phyloP scores from a whole-genome alignment of 2,329 filamentous ascomycete genomes.

The Penicillium sp. region DNA sequence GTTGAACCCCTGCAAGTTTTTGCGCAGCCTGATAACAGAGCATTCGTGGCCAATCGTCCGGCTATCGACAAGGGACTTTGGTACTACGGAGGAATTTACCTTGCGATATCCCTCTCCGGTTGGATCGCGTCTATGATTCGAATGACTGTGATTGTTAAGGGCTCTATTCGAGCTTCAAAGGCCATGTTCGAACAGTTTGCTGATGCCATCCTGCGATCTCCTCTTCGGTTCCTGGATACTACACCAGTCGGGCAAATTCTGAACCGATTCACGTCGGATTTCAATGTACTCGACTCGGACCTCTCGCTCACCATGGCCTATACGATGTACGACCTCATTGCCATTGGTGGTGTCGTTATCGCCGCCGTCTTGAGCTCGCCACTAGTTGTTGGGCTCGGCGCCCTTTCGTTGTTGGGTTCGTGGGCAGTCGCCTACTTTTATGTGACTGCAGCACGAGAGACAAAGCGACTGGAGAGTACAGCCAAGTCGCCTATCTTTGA shows the following conservation, averaged over 20 bases:
- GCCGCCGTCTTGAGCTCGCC: conserved; percentile 57
- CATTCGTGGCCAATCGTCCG: too few species aligned
- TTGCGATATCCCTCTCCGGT: conserved; percentile 31
- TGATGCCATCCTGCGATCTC: conserved; percentile 69
- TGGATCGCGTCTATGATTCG: conserved; percentile 52
- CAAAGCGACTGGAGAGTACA: conserved; percentile 77
- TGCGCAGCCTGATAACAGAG: too few species aligned
- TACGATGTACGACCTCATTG: conserved; percentile 55
- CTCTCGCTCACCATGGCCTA: conserved; percentile 68
- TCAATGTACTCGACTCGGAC: conserved; percentile 71
- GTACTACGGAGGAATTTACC: conserved; percentile 17
- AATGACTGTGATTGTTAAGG: conserved; percentile 66
- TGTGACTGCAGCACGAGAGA: conserved; percentile 72
- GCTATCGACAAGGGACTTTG: conserved; percentile 29
- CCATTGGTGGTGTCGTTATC: conserved; percentile 2
- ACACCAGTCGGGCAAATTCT: conserved; percentile 75
- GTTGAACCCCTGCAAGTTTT: not conserved
- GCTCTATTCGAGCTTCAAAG: conserved; percentile 72
- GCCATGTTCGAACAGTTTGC: conserved; percentile 70
- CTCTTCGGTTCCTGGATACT: conserved; percentile 76
- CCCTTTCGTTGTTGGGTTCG: conserved; percentile 56
- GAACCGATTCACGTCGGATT: conserved; percentile 78
- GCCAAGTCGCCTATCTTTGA: conserved; percentile 81
- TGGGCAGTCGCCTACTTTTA: conserved; percentile 58
- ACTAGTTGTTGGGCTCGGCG: conserved; percentile 66